These are phyloP conservation scores for Azolla pinnata DNA, from an alignment of 75 land plant genomes.

Conservation along the genomic window DNA sequence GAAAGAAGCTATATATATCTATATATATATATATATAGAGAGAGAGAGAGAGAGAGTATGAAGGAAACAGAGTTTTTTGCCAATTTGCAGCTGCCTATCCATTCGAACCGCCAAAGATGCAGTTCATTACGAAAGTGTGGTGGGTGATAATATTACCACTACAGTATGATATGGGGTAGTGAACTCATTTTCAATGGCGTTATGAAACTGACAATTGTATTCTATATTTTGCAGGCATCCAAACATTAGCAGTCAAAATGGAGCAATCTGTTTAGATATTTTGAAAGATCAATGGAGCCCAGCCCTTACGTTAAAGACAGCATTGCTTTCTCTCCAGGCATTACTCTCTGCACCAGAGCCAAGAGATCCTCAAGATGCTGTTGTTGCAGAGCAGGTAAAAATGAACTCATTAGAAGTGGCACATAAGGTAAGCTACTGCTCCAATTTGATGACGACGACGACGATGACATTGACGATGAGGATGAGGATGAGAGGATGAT, in stretches of 20 bases:
- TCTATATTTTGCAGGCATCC: slow-evolving; percentile 65
- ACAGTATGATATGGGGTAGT: slow-evolving; percentile 88
- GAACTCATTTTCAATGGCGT: slow-evolving; percentile 1
- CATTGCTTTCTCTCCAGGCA: slow-evolving; percentile 89
- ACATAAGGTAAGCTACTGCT: no score
- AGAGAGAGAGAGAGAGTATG: slow-evolving; percentile 2
- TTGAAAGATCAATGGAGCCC: slow-evolving; percentile 99
- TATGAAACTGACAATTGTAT: neutral
- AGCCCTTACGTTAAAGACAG: slow-evolving; percentile 90
- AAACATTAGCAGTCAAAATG: slow-evolving; percentile 99
- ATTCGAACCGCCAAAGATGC: slow-evolving; percentile 99
- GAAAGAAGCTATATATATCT: no score
- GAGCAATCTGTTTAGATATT: slow-evolving; percentile 96
- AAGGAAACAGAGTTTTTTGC: slow-evolving; percentile 11
- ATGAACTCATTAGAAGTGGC: no score
- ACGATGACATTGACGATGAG: no score
- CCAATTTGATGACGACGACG: no score
- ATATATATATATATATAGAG: neutral
- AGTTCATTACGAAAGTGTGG: slow-evolving; percentile 93
- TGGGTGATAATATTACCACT: slow-evolving; percentile 36
- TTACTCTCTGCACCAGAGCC: slow-evolving; percentile 91
- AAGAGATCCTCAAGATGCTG: slow-evolving; percentile 98
- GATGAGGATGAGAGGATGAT: no score
- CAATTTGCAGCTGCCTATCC: slow-evolving; percentile 97
- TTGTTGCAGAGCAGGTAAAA: slow-evolving; percentile 88